These are phyloP conservation scores for Ophidiomyces ophidiicola DNA, from an alignment of 2,329 filamentous ascomycete species.

Conservation along the genomic window DNA sequence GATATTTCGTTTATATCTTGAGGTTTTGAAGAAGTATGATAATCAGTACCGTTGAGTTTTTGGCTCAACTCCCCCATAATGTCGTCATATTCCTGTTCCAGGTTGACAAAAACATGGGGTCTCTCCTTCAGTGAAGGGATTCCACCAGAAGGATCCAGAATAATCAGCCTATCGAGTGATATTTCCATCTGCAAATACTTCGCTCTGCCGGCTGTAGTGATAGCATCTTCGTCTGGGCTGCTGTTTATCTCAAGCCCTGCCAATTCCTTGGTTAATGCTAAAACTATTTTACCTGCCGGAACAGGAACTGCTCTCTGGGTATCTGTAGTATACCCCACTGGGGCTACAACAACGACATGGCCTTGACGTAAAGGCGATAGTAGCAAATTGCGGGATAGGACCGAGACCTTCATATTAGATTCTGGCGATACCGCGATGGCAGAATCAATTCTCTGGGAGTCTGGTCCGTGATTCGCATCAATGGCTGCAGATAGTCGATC, in stretches of 20 bases:
- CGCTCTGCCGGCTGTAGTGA: conserved; percentile 29
- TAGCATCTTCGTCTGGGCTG: conserved; percentile 34
- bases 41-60: conserved; percentile 14
- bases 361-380: conserved; percentile 55
- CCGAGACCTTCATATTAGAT: conserved; percentile 25
- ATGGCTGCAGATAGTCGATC: conserved; percentile 64
- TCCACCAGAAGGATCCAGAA: conserved; percentile 77
- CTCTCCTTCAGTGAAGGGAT: conserved; percentile 57
- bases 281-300: conserved; percentile 51
- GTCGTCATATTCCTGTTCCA: conserved; percentile 72
- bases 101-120: conserved; percentile 77
- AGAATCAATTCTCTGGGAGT: conserved; percentile 56
- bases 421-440: conserved; percentile 32
- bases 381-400: conserved; percentile 42
- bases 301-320: conserved; percentile 39
- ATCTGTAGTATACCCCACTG: conserved; percentile 47
- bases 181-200: conserved; percentile 40
- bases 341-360: conserved; percentile 57
- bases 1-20: conserved; percentile 9
- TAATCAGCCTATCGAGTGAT: conserved; percentile 69
- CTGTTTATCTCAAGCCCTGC: conserved; percentile 49
- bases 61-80: conserved; percentile 51
- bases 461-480: conserved; percentile 54
- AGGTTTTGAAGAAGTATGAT: conserved; percentile 14
- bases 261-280: conserved; percentile 66